These are phyloP conservation scores for Thamnidium elegans DNA, from an alignment of 192 early-diverging fungal species.

Conservation along the genomic window DNA sequence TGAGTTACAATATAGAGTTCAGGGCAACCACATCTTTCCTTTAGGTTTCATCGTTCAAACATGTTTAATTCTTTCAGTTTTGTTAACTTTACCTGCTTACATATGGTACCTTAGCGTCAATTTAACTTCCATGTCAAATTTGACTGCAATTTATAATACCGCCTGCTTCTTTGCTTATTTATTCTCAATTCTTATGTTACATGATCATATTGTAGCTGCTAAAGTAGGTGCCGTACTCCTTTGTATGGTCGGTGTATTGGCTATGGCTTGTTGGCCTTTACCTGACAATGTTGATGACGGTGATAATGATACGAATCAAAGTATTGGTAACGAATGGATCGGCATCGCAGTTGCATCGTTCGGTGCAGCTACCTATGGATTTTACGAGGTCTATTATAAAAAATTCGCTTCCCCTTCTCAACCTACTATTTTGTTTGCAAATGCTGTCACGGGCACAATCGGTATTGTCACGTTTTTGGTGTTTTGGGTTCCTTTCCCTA, in stretches of 20 bases:
- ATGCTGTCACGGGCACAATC: constrained; percentile 67
- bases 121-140: constrained; percentile 70
- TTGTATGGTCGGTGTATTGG: constrained; percentile 65
- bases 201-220: constrained; percentile 54
- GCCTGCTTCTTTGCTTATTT: constrained; percentile 82
- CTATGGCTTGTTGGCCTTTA: constrained; percentile 53
- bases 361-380: constrained; percentile 69
- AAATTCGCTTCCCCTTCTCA: constrained; percentile 63
- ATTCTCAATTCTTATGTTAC: constrained; percentile 69
- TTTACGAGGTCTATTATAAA: constrained; percentile 81
- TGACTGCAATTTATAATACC: constrained; percentile 82
- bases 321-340: background rate
- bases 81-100: constrained; percentile 69
- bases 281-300: constrained; percentile 1
- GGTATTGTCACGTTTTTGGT: constrained; percentile 64
- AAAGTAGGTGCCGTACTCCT: constrained; percentile 66
- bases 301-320: constrained; percentile 1
- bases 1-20: constrained; percentile 4
- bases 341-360: constrained; percentile 62
- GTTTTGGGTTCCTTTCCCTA: constrained; percentile 72
- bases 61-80: constrained; percentile 41
- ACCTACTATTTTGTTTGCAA: constrained; percentile 69
- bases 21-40: background rate
- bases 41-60: background rate
- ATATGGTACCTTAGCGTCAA: constrained; percentile 78